Evolutionary conservation across 2,329 filamentous ascomycete species (phyloP).

Genomic region (Alternaria hordeiaustralica): DNA sequence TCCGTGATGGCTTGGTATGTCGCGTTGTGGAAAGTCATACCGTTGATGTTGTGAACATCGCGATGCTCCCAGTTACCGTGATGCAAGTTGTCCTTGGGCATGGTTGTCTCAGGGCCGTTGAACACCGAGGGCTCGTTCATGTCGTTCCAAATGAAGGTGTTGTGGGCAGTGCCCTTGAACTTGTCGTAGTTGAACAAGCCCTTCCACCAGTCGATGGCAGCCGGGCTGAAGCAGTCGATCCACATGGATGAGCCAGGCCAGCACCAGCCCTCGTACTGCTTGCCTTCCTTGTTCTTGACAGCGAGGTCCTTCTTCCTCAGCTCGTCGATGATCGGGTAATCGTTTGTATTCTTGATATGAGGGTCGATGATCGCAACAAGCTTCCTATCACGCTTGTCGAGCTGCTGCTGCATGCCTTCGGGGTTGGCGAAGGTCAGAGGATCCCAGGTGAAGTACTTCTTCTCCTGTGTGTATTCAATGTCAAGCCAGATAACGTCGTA

Average conservation of each 20-base stretch:
- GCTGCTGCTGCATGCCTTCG: conserved; percentile 83
- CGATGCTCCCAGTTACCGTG: conserved; percentile 93
- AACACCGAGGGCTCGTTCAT: conserved; percentile 99
- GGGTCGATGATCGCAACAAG: conserved; percentile 95
- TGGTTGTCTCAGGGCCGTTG: conserved; percentile 96
- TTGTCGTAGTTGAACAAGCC: conserved; percentile 83
- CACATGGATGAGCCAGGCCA: conserved; percentile 98
- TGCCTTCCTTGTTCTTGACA: conserved; percentile 87
- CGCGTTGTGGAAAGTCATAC: conserved; percentile 93
- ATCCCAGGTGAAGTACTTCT: conserved; percentile 99
- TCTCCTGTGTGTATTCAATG: conserved; percentile 94
- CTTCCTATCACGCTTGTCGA: conserved; percentile 85
- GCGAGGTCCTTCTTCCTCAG: conserved; percentile 83
- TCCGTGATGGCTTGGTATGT: conserved; percentile 84
- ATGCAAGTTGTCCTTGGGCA: conserved; percentile 98
- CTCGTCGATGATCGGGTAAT: conserved; percentile 79
- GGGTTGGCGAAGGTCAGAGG: conserved; percentile 86
- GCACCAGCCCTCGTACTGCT: conserved; percentile 95
- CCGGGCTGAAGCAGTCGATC: conserved; percentile 96
- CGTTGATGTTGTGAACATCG: conserved; percentile 94
- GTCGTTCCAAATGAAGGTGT: conserved; percentile 97
- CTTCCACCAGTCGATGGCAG: conserved; percentile 89
- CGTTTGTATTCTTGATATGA: conserved; percentile 90
- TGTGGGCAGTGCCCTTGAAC: conserved; percentile 85
- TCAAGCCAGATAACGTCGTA: conserved; percentile 99